Base-by-base conservation (phyloP, 345 rosid species). In the Jatropha curcas region DNA sequence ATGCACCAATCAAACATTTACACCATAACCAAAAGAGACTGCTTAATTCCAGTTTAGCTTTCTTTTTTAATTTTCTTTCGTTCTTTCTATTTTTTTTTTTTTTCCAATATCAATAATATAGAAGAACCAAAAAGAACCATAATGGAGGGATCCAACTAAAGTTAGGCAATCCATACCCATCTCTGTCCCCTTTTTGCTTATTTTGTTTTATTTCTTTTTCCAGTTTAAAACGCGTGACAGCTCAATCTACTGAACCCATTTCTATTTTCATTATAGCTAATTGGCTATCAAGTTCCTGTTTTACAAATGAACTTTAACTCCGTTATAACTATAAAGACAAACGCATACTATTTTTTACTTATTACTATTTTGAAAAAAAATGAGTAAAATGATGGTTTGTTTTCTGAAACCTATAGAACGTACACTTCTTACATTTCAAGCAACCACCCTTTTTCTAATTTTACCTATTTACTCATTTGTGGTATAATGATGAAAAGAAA, bases 221-320 rank as follows among this genome's bases (percentile, higher is more conserved):
- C 22, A 27, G 25, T 2, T 9, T 43, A 46, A 74, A 56, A 34
- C 57, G 72, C 65, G 67, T 35, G 72, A 74, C 77, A 67, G 68
- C 61, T 25, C 72, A 67, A 24, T 27, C 14, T 35, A 41, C 4
- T 51, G 22, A 72, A 67, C 66, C 71, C 7, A 10, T 64, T 64
- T 56, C 28, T 34, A 20, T 11, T 43, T 8, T 17, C 46, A 64
- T 66, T 31, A 28, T n/a, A n/a, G n/a, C n/a, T n/a, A n/a, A n/a
- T n/a, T n/a, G n/a, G 59, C 37, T 13, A 66, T 41, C 45, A 8
- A 41, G 12, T 41, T 41, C 45, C 45, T 41, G 8, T 41, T 41
- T 41, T 0, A 41, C 45, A 41, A 7, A 41, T n/a, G 60, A 24
- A 56, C 60, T 5, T 43, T 30, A 65, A 39, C 27, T 41, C 6